These are phyloP conservation scores for Pseudogymnoascus pannorum DNA, from an alignment of 2,329 filamentous ascomycete species.

Conservation along the genomic window DNA sequence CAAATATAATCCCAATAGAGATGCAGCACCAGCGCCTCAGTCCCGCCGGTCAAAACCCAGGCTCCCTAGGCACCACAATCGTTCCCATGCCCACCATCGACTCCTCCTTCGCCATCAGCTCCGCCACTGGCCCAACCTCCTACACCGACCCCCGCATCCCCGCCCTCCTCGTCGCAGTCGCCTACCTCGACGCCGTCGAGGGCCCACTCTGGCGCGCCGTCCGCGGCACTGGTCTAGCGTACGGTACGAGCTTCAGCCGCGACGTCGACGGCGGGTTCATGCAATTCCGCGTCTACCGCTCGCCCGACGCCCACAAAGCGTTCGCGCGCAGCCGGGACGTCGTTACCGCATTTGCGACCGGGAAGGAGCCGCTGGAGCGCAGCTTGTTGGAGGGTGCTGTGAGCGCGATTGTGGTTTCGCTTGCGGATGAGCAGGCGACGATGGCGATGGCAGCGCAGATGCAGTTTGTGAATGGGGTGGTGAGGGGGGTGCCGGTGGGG, in stretches of 20 bases:
- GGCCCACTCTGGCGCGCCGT: constrained; percentile 92
- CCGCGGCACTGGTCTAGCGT: constrained; percentile 86
- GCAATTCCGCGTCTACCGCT: constrained; percentile 82
- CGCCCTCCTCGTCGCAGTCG: constrained; percentile 76
- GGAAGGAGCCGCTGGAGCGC: constrained; percentile 64
- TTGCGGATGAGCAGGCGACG: constrained; percentile 83
- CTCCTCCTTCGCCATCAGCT: constrained; percentile 78
- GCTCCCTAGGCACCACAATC: constrained; percentile 65
- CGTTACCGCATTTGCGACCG: constrained; percentile 66
- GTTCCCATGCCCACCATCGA: constrained; percentile 90
- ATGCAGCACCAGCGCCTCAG: constrained; percentile 66
- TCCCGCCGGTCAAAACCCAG: constrained; percentile 65
- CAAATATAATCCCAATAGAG: constrained; percentile 61
- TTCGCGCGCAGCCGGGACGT: constrained; percentile 70
- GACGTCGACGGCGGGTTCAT: constrained; percentile 73
- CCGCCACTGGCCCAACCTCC: constrained; percentile 64
- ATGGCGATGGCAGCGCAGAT: constrained; percentile 74
- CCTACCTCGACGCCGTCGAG: constrained; percentile 89
- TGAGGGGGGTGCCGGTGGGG: constrained; percentile 66
- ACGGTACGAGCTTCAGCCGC: constrained; percentile 73
- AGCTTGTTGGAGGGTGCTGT: constrained; percentile 72
- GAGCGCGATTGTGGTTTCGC: constrained; percentile 75
- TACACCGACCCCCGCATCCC: constrained; percentile 73
- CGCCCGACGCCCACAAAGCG: constrained; percentile 81
- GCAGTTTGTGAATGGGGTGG: constrained; percentile 75